These are phyloP conservation scores for Trichoderma atroviride DNA, from an alignment of 2,329 filamentous ascomycete genomes.

Conservation along the genomic window DNA sequence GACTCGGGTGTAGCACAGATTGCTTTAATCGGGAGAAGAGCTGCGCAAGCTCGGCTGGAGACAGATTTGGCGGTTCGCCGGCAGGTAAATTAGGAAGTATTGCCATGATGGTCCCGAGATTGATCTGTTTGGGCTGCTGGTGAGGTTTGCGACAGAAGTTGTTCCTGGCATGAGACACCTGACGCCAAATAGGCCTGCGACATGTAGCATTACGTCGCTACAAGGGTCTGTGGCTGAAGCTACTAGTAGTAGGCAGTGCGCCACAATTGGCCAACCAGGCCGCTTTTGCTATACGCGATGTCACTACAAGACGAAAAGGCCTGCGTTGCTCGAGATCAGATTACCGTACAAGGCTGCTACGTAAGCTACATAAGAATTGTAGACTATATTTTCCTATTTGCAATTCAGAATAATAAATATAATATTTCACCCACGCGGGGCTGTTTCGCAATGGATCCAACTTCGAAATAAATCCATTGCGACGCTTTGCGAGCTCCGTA, in stretches of 20 bases:
- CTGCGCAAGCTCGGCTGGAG: conserved; percentile 58
- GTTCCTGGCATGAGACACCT: background rate
- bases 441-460: background rate
- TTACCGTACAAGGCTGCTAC: background rate
- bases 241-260: conserved; percentile 32
- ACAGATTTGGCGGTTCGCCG: conserved; percentile 34
- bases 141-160: conserved; percentile 9
- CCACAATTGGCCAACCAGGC: conserved; percentile 30
- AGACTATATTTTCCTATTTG: background rate
- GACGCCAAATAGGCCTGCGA: background rate
- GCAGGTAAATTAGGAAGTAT: background rate
- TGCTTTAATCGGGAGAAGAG: conserved; percentile 68
- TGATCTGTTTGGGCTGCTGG: background rate
- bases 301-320: background rate
- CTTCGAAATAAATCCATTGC: background rate
- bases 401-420: background rate
- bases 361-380: background rate
- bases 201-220: conserved; percentile 25
- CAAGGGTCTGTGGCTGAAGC: conserved; percentile 34
- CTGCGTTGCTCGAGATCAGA: background rate
- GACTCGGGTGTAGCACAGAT: conserved; percentile 63
- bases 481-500: background rate
- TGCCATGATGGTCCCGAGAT: conserved; percentile 6
- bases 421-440: background rate
- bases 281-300: background rate